Conservation (phyloP, 805 yeast species). For the Candida manassasensis region DNA sequence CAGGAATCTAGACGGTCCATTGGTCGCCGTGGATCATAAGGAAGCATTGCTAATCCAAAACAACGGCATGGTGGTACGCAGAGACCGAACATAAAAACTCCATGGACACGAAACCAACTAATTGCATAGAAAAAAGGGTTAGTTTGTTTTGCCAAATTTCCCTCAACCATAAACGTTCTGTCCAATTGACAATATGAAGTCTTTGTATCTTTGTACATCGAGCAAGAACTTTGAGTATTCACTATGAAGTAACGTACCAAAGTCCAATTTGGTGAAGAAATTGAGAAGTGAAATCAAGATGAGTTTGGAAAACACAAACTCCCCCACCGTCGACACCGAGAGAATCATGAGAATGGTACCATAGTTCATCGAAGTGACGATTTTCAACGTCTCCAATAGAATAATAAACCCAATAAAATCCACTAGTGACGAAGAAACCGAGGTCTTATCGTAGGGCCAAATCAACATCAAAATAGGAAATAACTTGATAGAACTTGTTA, state of each 20-base stretch:
- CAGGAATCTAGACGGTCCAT: conserved; percentile 76
- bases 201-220: not conserved
- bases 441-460: conserved; percentile 88
- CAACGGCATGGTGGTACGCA: conserved; percentile 22
- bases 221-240: conserved; percentile 9
- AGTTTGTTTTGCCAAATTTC: too few relatives aligned
- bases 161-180: conserved; percentile 1
- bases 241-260: conserved; percentile 7
- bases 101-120: too few relatives aligned
- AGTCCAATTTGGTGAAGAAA: conserved; percentile 10
- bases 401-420: conserved; percentile 57
- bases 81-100: too few relatives aligned
- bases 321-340: conserved; percentile 13
- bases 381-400: conserved; percentile 53
- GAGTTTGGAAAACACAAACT: conserved; percentile 12
- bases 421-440: conserved; percentile 56
- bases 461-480: conserved; percentile 91
- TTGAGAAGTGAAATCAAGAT: conserved; percentile 13
- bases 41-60: conserved; percentile 26
- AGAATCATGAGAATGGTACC: conserved; percentile 12
- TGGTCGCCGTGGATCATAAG: conserved; percentile 63
- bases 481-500: conserved; percentile 75
- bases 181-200: conserved; percentile 4
- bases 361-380: conserved; percentile 18
- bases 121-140: too few relatives aligned